Base-by-base conservation (phyloP, 345 rosid species). In the Linum tenue region DNA sequence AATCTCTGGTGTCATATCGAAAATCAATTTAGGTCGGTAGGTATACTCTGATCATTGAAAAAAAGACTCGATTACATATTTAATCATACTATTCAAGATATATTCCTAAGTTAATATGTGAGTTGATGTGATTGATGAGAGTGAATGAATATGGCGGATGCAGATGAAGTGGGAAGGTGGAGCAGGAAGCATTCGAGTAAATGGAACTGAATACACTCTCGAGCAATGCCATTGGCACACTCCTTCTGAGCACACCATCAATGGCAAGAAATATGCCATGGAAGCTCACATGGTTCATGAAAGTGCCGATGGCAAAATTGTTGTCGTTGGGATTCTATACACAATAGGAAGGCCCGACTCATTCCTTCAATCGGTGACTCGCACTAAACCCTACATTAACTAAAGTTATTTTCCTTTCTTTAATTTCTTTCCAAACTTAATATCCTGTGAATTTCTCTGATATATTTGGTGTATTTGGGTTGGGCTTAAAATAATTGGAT, bases 201-300 rank as follows among this genome's bases (percentile, higher is more conserved):
- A 84, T 69, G 85, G 84, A 15, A 82, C 77, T 5, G 39, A 44
- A 14, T 86, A 79, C 62, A 65, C 22, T 1, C 80, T 84, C 59
- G 5, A 55, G 2, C 89, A 84, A 38, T 60, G 71, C 36, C 92
- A 86, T 2, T 86, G 89, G 89, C 92, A 84, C 66, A 72, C 87
- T 3, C 87, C 86, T 39, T 81, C 89, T 1, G 89, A 86, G 63
- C 89, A 86, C 68, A 68, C 82, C 5, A 67, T 86, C 63, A 48
- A 84, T 22, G 83, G 89, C 62, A 50, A 55, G 15, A 75, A 81
- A 86, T 84, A 42, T 61, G 95, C 66, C 70, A 40, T 86, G 10
- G 98, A 92, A 78, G 69, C 68, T 3, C 98, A 92, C 56, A 58
- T 92, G 92, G 95, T 92, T 67, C 98, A 92, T 17, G 78, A 84